Evolutionary conservation across 2,329 filamentous ascomycete species (phyloP).

Genomic region (Pseudopyrenochaeta lycopersici): DNA sequence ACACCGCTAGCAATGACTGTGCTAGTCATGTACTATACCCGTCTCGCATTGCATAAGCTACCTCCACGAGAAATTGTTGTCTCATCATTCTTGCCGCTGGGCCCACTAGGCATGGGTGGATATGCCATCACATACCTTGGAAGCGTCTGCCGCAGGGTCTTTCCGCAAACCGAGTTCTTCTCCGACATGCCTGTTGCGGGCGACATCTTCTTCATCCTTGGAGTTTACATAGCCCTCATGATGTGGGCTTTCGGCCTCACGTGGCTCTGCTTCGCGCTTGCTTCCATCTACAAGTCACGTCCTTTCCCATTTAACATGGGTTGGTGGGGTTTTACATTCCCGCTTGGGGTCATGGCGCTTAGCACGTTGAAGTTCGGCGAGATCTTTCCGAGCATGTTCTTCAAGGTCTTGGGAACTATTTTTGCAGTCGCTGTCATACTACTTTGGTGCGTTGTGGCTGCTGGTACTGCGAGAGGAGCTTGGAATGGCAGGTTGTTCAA

Average conservation of each 20-base stretch:
- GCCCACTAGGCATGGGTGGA: constrained; percentile 72
- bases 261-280: constrained; percentile 64
- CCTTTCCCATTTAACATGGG: constrained; percentile 69
- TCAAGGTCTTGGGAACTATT: constrained; percentile 65
- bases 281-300: constrained; percentile 55
- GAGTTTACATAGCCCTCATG: constrained; percentile 62
- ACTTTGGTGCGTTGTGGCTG: constrained; percentile 65
- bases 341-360: constrained; percentile 65
- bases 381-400: constrained; percentile 65
- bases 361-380: constrained; percentile 59
- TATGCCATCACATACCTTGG: constrained; percentile 66
- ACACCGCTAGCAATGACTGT: constrained; percentile 68
- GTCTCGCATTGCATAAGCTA: constrained; percentile 71
- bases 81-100: constrained; percentile 72
- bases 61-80: constrained; percentile 74
- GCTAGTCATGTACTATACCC: constrained; percentile 74
- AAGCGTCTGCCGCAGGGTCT: constrained; percentile 53
- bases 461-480: constrained; percentile 59
- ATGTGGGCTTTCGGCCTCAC: constrained; percentile 67
- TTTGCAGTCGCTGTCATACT: constrained; percentile 61
- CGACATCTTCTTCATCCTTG: constrained; percentile 63
- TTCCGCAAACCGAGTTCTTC: constrained; percentile 52
- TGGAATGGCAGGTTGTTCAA: constrained; percentile 61
- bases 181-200: constrained; percentile 54
- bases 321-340: constrained; percentile 71